phyloP scores from a whole-genome alignment of 148 eudicot genomes.

The Pouteria glomerata region DNA sequence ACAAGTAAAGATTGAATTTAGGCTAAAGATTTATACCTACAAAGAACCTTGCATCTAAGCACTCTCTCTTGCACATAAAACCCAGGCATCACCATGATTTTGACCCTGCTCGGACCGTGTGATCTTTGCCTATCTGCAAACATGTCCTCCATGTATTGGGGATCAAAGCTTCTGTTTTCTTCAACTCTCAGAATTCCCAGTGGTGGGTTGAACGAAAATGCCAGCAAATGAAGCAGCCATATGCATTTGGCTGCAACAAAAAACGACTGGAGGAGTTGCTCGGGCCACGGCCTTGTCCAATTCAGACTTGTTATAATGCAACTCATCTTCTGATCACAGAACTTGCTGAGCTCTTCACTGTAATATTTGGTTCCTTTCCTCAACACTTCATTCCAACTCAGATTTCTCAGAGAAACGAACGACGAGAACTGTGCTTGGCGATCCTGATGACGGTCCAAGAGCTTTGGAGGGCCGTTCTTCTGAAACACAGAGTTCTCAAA shows the following conservation, averaged over 20 bases:
- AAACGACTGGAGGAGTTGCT: conserved; percentile 80
- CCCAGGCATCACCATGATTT: conserved; percentile 96
- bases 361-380: conserved; percentile 88
- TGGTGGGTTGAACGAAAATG: conserved; percentile 68
- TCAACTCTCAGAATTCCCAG: conserved; percentile 73
- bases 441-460: conserved; percentile 60
- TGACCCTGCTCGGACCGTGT: conserved; percentile 54
- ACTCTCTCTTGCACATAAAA: conserved; percentile 85
- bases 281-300: conserved; percentile 90
- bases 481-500: conserved; percentile 82
- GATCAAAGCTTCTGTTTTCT: conserved; percentile 67
- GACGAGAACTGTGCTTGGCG: conserved; percentile 64
- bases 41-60: conserved; percentile 82
- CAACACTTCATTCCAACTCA: conserved; percentile 89
- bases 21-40: conserved; percentile 64
- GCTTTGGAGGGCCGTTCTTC: conserved; percentile 71
- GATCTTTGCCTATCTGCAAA: conserved; percentile 51
- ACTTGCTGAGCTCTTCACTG: conserved; percentile 82
- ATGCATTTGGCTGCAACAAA: conserved; percentile 94
- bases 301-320: conserved; percentile 46
- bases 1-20: too few species aligned
- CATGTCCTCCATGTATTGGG: conserved; percentile 77
- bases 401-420: conserved; percentile 58
- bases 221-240: conserved; percentile 90
- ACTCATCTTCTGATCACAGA: conserved; percentile 97